A percentile compares a stretch with the other conserved stretches of the same genome.
These are phyloP conservation scores for Candida rishiriensis DNA, from an alignment of 805 yeast genomes.

Conservation along the genomic window DNA sequence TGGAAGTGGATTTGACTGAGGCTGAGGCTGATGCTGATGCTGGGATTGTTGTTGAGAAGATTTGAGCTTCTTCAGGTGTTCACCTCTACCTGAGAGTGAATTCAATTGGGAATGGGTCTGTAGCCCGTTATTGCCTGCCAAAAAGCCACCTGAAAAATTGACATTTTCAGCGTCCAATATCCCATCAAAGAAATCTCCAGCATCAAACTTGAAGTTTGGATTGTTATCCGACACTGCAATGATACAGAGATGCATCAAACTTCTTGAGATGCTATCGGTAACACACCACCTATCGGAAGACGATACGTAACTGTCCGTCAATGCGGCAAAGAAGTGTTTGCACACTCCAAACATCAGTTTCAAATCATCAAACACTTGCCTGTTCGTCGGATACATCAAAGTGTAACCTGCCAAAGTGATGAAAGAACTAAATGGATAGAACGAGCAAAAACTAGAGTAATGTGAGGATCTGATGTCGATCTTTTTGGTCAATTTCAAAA, in stretches of 20 bases:
- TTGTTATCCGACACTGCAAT: slow-evolving; percentile 11
- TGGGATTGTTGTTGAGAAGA: no score
- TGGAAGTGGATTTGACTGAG: no score
- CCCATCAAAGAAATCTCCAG: slow-evolving; percentile 18
- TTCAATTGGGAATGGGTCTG: no score
- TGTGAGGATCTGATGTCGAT: slow-evolving; percentile 10
- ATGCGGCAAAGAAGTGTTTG: slow-evolving; percentile 12
- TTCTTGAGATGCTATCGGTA: slow-evolving; percentile 13
- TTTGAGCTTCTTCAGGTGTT: no score
- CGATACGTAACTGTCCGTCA: slow-evolving; percentile 1
- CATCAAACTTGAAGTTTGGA: slow-evolving; percentile 12
- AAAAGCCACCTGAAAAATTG: no score
- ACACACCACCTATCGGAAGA: slow-evolving; percentile 12
- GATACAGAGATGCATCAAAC: slow-evolving; percentile 22
- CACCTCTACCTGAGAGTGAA: no score
- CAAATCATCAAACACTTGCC: slow-evolving; percentile 19
- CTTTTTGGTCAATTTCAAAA: slow-evolving; percentile 16
- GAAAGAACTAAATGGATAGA: slow-evolving; percentile 30
- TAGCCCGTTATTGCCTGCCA: no score
- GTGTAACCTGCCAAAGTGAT: slow-evolving; percentile 25
- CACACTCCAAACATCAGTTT: slow-evolving; percentile 18
- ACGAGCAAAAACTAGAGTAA: slow-evolving; percentile 20
- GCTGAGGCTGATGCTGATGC: no score
- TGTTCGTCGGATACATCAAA: slow-evolving; percentile 16
- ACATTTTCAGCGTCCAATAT: slow-evolving; percentile 1